These are phyloP conservation scores for Firmiana major DNA, from an alignment of 345 rosid species.

Conservation along the genomic window DNA sequence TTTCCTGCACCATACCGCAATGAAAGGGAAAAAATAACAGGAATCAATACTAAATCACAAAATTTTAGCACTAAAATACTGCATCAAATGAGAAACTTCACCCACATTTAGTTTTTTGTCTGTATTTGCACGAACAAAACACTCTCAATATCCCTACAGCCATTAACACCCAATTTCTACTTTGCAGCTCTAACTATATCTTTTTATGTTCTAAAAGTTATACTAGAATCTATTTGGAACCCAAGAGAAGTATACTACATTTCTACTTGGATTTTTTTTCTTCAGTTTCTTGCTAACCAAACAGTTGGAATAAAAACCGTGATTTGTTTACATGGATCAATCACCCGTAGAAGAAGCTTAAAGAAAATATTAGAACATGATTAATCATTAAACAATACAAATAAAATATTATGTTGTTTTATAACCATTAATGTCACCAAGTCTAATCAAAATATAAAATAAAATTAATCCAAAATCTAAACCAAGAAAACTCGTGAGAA, in stretches of 20 bases:
- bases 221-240: background rate
- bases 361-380: background rate
- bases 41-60: background rate
- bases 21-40: background rate
- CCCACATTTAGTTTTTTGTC: slow-evolving; percentile 1
- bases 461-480: background rate
- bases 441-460: background rate
- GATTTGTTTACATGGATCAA: background rate
- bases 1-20: slow-evolving; percentile 44
- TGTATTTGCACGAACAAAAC: background rate
- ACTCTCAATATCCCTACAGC: background rate
- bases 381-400: background rate
- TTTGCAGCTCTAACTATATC: background rate
- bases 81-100: slow-evolving; percentile 6
- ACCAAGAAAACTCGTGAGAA: background rate
- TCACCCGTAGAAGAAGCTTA: background rate
- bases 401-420: background rate
- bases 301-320: slow-evolving; percentile 13
- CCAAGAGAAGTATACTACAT: background rate
- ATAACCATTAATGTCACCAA: background rate
- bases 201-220: background rate
- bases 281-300: slow-evolving; percentile 26
- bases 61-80: background rate
- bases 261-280: background rate
- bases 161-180: background rate